These are phyloP conservation scores for Thymus quinquecostatus DNA, from an alignment of 257 asterid species.

Conservation along the genomic window DNA sequence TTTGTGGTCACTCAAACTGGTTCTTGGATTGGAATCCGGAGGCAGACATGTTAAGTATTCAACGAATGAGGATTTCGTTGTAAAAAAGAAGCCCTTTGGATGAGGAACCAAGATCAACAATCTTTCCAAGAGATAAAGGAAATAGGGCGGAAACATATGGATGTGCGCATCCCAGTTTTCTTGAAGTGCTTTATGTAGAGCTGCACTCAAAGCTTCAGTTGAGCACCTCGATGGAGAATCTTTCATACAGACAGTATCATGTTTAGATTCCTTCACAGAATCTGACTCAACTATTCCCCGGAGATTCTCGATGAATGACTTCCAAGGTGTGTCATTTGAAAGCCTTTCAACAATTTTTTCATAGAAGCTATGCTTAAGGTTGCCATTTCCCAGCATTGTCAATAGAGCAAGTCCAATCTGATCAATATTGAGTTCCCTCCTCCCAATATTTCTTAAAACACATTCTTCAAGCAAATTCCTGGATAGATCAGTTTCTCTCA, in stretches of 20 bases:
- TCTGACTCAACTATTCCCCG: neutral
- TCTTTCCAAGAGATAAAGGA: constrained; percentile 53
- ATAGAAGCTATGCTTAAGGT: constrained; percentile 32
- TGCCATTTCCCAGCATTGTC: constrained; percentile 51
- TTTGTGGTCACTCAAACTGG: neutral
- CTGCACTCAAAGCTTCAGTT: constrained; percentile 18
- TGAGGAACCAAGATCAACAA: too few relatives aligned
- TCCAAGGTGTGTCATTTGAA: constrained; percentile 38
- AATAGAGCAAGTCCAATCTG: constrained; percentile 50
- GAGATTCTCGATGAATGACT: constrained; percentile 39
- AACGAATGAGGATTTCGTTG: constrained; percentile 49
- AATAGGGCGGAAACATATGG: constrained; percentile 41
- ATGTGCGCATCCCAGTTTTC: constrained; percentile 4
- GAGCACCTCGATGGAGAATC: neutral
- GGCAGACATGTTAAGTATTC: constrained; percentile 45
- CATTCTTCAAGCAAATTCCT: constrained; percentile 43
- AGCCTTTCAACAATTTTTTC: constrained; percentile 28
- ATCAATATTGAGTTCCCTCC: constrained; percentile 34
- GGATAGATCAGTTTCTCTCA: constrained; percentile 47
- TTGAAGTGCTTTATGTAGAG: constrained; percentile 36
- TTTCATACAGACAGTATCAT: too few relatives aligned
- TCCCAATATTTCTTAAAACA: constrained; percentile 25
- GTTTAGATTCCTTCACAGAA: too few relatives aligned
- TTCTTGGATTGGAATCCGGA: constrained; percentile 17
- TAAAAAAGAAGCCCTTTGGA: constrained; percentile 31